phyloP scores from a whole-genome alignment of 1,284 basidiomycete species.

The Trichosporon ovoides region DNA sequence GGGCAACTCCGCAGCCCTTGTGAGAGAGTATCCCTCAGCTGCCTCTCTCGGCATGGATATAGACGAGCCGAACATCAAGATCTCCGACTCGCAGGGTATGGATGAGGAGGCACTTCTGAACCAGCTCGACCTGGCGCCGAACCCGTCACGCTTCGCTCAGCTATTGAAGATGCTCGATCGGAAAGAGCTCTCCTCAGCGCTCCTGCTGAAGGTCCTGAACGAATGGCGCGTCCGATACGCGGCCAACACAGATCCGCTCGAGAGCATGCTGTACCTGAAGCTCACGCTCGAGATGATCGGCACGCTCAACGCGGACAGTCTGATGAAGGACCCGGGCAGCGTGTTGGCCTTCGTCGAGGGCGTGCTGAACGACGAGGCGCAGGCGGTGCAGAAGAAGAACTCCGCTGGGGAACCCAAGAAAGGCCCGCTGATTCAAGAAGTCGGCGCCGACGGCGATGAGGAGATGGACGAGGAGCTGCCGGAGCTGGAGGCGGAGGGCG shows the following conservation, averaged over 20 bases:
- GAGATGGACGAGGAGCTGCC: conserved; percentile 19
- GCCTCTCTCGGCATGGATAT: neutral
- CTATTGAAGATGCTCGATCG: conserved; percentile 63
- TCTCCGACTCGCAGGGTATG: neutral
- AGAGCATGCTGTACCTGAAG: conserved; percentile 62
- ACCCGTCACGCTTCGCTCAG: conserved; percentile 61
- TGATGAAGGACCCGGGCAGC: conserved; percentile 63
- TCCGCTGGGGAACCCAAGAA: conserved; percentile 2
- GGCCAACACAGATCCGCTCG: conserved; percentile 45
- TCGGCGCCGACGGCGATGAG: conserved; percentile 13
- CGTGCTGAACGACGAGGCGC: conserved; percentile 50
- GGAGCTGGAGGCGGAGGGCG: conserved; percentile 37
- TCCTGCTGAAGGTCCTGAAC: conserved; percentile 70
- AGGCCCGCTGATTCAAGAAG: conserved; percentile 21
- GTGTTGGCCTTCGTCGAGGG: conserved; percentile 73
- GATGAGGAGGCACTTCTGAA: conserved; percentile 56
- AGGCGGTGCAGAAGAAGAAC: conserved; percentile 4
- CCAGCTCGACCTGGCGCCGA: conserved; percentile 64
- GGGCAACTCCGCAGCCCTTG: conserved; percentile 13
- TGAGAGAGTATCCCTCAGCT: conserved; percentile 18
- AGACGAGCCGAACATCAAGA: conserved; percentile 15
- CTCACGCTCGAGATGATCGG: conserved; percentile 72
- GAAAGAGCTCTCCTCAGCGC: conserved; percentile 61
- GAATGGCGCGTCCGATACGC: conserved; percentile 55
- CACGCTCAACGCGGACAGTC: conserved; percentile 61